These are phyloP conservation scores for Delonix regia DNA, from an alignment of 306 rosid species.

Conservation along the genomic window DNA sequence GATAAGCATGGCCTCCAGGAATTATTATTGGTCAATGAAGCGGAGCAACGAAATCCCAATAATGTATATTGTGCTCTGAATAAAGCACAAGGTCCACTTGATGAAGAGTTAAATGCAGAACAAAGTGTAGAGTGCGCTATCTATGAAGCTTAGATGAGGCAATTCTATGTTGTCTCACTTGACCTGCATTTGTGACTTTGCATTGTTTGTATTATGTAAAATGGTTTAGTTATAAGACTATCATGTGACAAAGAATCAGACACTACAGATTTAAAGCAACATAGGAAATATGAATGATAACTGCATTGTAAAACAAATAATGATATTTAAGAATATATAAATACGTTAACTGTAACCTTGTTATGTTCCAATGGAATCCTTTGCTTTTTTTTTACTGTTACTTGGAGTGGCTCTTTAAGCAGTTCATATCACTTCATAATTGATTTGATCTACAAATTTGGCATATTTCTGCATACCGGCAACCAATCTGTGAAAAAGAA, in stretches of 20 bases:
- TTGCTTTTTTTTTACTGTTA: background rate
- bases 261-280: background rate
- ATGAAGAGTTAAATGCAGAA: constrained; percentile 59
- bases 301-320: constrained; percentile 23
- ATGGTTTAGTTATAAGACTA: constrained; percentile 13
- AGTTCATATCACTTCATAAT: too few species aligned
- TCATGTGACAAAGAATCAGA: constrained; percentile 11
- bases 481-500: background rate
- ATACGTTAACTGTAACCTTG: background rate
- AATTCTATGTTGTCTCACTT: constrained; percentile 44
- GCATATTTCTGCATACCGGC: background rate
- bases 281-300: constrained; percentile 20
- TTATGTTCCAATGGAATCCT: background rate
- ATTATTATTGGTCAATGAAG: constrained; percentile 53
- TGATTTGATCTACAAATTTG: background rate
- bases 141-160: constrained; percentile 57
- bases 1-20: constrained; percentile 68
- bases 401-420: background rate
- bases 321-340: background rate
- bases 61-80: constrained; percentile 46
- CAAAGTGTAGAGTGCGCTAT: constrained; percentile 79
- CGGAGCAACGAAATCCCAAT: constrained; percentile 45
- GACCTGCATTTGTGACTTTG: constrained; percentile 34
- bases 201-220: constrained; percentile 32
- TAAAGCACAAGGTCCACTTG: constrained; percentile 39